These are phyloP conservation scores for Fomitopsis serialis DNA, from an alignment of 768 basidiomycete genomes.

Conservation along the genomic window DNA sequence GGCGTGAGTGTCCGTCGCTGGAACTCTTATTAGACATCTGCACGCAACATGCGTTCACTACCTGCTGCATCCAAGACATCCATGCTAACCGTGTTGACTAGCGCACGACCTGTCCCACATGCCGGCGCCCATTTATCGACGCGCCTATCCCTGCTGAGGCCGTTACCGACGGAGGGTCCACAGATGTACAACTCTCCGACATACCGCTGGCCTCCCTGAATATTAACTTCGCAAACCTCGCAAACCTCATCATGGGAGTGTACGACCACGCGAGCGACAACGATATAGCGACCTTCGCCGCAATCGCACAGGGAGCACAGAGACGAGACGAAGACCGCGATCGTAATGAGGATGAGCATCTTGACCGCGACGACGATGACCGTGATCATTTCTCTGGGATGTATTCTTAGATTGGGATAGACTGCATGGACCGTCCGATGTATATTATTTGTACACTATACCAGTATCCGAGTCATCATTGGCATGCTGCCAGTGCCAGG, in stretches of 20 bases:
- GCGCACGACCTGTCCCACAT: conserved; percentile 22
- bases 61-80: too few relatives aligned
- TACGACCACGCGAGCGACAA: not conserved
- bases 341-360: not conserved
- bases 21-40: not conserved
- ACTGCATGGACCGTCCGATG: not conserved
- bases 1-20: conserved; percentile 37
- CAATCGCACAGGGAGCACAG: not conserved
- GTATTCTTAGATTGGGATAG: conserved; percentile 11
- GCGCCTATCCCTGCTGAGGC: not conserved
- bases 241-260: too few relatives aligned
- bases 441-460: too few relatives aligned
- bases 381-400: conserved; percentile 13
- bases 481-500: too few relatives aligned
- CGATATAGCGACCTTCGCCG: not conserved
- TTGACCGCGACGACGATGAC: conserved; percentile 8
- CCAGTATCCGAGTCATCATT: too few relatives aligned
- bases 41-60: not conserved
- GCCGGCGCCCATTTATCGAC: conserved; percentile 17
- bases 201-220: too few relatives aligned
- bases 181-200: too few relatives aligned
- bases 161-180: too few relatives aligned
- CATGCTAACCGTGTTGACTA: not conserved
- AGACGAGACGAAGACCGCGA: not conserved
- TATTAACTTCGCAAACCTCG: too few relatives aligned